A percentile compares a stretch with the other conserved stretches of the same genome.
These are phyloP conservation scores for Eremothecium cymbalariae DNA, from an alignment of 1,139 yeast genomes.

Conservation along the genomic window DNA sequence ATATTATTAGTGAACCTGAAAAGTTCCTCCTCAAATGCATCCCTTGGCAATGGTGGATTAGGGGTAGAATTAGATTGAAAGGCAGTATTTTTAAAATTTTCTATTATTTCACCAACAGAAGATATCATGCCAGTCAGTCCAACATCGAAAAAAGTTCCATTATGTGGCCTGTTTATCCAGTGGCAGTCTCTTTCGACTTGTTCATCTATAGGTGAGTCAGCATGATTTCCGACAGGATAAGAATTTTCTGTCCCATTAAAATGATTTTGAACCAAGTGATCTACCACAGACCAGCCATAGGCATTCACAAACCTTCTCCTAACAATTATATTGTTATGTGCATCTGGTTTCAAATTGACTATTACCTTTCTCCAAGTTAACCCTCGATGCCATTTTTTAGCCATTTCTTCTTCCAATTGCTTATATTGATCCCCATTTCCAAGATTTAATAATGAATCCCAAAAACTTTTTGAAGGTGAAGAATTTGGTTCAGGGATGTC, in stretches of 20 bases:
- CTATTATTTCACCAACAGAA: conserved; percentile 47
- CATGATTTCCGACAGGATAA: conserved; percentile 9
- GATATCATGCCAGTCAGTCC: conserved; percentile 67
- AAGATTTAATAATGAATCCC: conserved; percentile 21
- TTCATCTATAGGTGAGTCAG: conserved; percentile 34
- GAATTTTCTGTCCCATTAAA: conserved; percentile 32
- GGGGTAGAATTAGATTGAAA: conserved; percentile 4
- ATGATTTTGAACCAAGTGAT: conserved; percentile 65
- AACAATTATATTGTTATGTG: conserved; percentile 89
- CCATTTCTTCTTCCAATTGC: conserved; percentile 62
- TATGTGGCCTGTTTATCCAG: conserved; percentile 46
- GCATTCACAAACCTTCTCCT: conserved; percentile 87
- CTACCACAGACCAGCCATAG: conserved; percentile 92
- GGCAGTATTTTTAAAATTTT: conserved; percentile 19
- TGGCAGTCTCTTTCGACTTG: conserved; percentile 74
- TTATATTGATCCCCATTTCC: conserved; percentile 22
- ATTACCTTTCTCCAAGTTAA: conserved; percentile 88
- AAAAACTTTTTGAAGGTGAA: conserved; percentile 12
- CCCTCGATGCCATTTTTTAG: conserved; percentile 76
- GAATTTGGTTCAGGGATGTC: conserved; percentile 47
- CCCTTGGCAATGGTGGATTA: background rate
- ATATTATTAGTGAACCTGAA: conserved; percentile 11
- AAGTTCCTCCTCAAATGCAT: conserved; percentile 16
- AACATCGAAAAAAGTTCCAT: conserved; percentile 50
- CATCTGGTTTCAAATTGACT: conserved; percentile 81